Evolutionary conservation across 345 rosid species (phyloP), one percentile per base, ranked within the genome.

Genomic region (Arabidopsis thaliana): DNA sequence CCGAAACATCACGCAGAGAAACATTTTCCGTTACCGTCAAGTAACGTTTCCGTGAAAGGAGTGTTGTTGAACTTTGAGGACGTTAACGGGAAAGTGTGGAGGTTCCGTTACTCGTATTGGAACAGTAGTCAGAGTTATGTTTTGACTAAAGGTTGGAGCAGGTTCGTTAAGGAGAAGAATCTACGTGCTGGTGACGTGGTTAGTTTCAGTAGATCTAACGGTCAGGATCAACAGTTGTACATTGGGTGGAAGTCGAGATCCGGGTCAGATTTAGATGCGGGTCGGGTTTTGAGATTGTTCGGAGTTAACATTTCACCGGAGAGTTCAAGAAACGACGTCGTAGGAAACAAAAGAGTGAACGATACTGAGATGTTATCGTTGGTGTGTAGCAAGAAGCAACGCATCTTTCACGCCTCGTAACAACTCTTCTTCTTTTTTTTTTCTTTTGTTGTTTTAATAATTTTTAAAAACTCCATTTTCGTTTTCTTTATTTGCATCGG

Each of bases 21-120:
- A 83, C 88, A 89, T 83, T 86, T 89, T 61, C 92, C 95, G 62
- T 70, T 89, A 25, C 86, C 84, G 69, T 73, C 78, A 7, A 86
- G 70, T 71, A 81, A 77, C 36, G 81, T 73, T 33, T 78, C 86
- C 16, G 83, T 84, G 0, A 92, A 90, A 72, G 99, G 97, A 2
- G 63, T 89, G 63, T 67, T 92, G 57, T 76, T 92, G 50, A 92
- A 89, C 78, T 88, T 95, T 34, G 93, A 90, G 72, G 99, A 95
- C 22, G 75, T 80, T 2, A 79, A 83, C 1, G 96, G 99, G 1
- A 90, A 89, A 75, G 97, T 95, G 32, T 95, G 99, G 99, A 77
- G 99, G 66, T 95, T 95, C 56, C 83, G 99, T 76, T 95, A 95
- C 74, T 95, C 99, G 8, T 95, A 95, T 67, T 95, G 99, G 99